Conservation (phyloP, 1,284 basidiomycete genomes). For the Cryptococcus hybrid region DNA sequence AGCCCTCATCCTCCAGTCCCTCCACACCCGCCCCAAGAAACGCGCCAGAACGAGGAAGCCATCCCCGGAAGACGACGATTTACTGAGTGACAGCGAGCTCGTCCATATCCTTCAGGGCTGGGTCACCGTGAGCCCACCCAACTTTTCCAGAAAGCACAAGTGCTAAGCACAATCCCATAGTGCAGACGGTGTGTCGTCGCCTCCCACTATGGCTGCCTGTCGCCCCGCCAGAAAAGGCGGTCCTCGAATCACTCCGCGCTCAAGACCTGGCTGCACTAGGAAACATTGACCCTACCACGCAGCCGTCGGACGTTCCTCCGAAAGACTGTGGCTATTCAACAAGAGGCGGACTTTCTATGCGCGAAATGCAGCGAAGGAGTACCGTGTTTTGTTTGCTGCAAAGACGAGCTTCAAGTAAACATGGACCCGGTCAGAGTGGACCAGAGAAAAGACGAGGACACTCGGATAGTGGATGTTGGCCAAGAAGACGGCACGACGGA, state of each 20-base stretch:
- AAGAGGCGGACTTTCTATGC: conserved; percentile 75
- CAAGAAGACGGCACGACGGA: conserved; percentile 11
- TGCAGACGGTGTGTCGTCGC: conserved; percentile 75
- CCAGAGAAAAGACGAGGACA: neutral
- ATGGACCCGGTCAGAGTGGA: too few relatives aligned
- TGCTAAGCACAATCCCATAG: conserved; percentile 12
- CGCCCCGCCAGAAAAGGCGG: conserved; percentile 66
- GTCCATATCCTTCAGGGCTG: conserved; percentile 68
- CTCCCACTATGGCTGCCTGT: conserved; percentile 76
- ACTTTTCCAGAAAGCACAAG: neutral
- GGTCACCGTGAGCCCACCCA: conserved; percentile 57
- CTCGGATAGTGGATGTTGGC: conserved; percentile 3
- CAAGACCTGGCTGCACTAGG: conserved; percentile 36
- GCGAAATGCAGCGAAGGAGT: conserved; percentile 70
- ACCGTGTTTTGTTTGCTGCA: conserved; percentile 71
- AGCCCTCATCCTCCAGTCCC: conserved; percentile 24
- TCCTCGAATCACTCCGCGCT: conserved; percentile 62
- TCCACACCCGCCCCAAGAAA: conserved; percentile 25
- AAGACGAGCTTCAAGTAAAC: neutral
- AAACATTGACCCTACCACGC: neutral
- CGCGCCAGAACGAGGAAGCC: conserved; percentile 45
- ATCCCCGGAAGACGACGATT: conserved; percentile 55
- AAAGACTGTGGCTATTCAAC: conserved; percentile 54
- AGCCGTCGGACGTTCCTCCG: too few relatives aligned
- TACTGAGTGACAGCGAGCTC: conserved; percentile 57